phyloP scores from a whole-genome alignment of 1,139 yeast species.

The Candida sp. region DNA sequence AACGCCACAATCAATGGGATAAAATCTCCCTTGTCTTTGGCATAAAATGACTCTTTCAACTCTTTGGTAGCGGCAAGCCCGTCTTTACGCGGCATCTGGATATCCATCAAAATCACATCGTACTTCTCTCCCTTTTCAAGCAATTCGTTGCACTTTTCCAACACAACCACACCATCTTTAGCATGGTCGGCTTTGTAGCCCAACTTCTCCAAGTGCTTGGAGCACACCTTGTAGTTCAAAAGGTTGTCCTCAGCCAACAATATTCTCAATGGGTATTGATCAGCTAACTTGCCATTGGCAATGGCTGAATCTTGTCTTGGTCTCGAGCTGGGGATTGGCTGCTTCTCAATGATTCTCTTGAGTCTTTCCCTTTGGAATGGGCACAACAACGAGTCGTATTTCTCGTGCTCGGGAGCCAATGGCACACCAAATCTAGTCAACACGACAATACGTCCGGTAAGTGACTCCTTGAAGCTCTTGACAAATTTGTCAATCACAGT shows the following conservation, averaged over 20 bases:
- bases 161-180: conserved; percentile 54
- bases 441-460: background rate
- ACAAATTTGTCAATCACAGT: conserved; percentile 19
- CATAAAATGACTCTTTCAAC: conserved; percentile 24
- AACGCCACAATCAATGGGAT: conserved; percentile 53
- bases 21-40: conserved; percentile 27
- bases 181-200: conserved; percentile 62
- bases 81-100: conserved; percentile 59
- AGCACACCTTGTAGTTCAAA: conserved; percentile 54
- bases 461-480: background rate
- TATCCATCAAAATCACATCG: conserved; percentile 56
- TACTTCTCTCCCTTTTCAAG: conserved; percentile 37
- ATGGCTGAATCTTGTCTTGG: background rate
- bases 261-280: conserved; percentile 45
- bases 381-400: conserved; percentile 32
- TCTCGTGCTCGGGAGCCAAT: conserved; percentile 26
- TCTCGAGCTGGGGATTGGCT: background rate
- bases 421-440: conserved; percentile 35
- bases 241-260: conserved; percentile 58
- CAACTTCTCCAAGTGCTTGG: conserved; percentile 53
- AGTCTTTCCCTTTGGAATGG: conserved; percentile 39
- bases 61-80: conserved; percentile 50
- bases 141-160: conserved; percentile 36
- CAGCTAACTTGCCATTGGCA: conserved; percentile 20
- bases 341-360: conserved; percentile 11